Conservation (phyloP, 352 stramenopile genomes). For the Thalassiosira hispida region DNA sequence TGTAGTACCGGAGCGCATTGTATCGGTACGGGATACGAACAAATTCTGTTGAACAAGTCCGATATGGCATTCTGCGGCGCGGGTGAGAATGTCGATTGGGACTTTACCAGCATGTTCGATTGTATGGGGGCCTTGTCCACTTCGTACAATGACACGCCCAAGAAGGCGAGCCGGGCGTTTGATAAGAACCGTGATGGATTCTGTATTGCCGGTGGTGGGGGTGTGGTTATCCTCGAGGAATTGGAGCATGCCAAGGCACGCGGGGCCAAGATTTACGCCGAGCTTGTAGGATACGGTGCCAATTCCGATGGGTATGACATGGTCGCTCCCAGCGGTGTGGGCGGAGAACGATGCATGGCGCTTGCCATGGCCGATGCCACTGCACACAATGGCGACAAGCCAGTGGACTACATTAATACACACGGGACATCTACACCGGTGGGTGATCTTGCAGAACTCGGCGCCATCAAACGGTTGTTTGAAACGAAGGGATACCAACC, state of each 20-base stretch:
- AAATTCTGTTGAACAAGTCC: slow-evolving; percentile 85
- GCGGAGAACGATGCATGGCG: slow-evolving; percentile 89
- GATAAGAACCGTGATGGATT: slow-evolving; percentile 97
- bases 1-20: slow-evolving; percentile 86
- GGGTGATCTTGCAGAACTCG: slow-evolving; percentile 93
- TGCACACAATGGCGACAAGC: slow-evolving; percentile 72
- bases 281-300: slow-evolving; percentile 87
- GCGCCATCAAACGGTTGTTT: slow-evolving; percentile 91
- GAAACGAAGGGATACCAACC: slow-evolving; percentile 83
- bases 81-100: slow-evolving; percentile 85
- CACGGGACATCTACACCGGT: slow-evolving; percentile 97
- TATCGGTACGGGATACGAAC: slow-evolving; percentile 86
- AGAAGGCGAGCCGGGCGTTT: slow-evolving; percentile 88
- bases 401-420: slow-evolving; percentile 97
- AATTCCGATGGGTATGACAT: slow-evolving; percentile 94
- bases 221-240: slow-evolving; percentile 88
- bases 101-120: slow-evolving; percentile 88
- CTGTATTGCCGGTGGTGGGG: slow-evolving; percentile 95
- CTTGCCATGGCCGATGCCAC: slow-evolving; percentile 88
- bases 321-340: slow-evolving; percentile 84
- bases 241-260: slow-evolving; percentile 95
- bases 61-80: slow-evolving; percentile 86
- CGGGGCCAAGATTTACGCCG: slow-evolving; percentile 95
- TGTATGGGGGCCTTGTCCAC: slow-evolving; percentile 91
- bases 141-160: slow-evolving; percentile 92